These are phyloP conservation scores for Candida pseudoviswanathii DNA, from an alignment of 1,139 yeast species.

Conservation along the genomic window DNA sequence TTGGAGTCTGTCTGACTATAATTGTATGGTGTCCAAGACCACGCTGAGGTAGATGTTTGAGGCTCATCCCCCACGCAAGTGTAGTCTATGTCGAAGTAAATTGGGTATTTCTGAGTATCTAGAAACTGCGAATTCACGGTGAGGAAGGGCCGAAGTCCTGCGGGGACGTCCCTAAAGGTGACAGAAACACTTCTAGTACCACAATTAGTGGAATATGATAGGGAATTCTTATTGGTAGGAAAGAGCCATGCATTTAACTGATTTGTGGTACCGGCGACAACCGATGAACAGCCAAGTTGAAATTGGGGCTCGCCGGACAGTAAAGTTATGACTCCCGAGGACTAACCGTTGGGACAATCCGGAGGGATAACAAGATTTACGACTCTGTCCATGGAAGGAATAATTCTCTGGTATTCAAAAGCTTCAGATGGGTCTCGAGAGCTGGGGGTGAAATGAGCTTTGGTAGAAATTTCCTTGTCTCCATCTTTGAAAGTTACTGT, in stretches of 20 bases:
- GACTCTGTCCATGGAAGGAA: constrained; percentile 14
- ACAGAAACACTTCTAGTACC: constrained; percentile 14
- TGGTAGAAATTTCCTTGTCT: constrained; percentile 17
- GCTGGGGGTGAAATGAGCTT: constrained; percentile 23
- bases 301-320: constrained; percentile 24
- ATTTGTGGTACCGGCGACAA: constrained; percentile 24
- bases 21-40: constrained; percentile 9
- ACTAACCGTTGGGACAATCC: too few species aligned
- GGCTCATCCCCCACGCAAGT: too few species aligned
- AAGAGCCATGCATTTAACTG: constrained; percentile 24
- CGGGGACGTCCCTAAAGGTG: constrained; percentile 25
- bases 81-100: too few species aligned
- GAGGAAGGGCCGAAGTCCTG: constrained; percentile 32
- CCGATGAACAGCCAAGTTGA: constrained; percentile 21
- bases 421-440: too few species aligned
- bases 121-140: constrained; percentile 19
- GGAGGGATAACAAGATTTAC: constrained; percentile 23
- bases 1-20: constrained; percentile 20
- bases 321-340: too few species aligned
- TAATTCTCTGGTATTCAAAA: neutral
- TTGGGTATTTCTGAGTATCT: too few species aligned
- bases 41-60: too few species aligned
- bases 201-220: constrained; percentile 19
- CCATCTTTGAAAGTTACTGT: constrained; percentile 33
- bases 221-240: constrained; percentile 16